Base-by-base conservation (phyloP, 805 yeast genomes). In the Candida odintsovae region DNA sequence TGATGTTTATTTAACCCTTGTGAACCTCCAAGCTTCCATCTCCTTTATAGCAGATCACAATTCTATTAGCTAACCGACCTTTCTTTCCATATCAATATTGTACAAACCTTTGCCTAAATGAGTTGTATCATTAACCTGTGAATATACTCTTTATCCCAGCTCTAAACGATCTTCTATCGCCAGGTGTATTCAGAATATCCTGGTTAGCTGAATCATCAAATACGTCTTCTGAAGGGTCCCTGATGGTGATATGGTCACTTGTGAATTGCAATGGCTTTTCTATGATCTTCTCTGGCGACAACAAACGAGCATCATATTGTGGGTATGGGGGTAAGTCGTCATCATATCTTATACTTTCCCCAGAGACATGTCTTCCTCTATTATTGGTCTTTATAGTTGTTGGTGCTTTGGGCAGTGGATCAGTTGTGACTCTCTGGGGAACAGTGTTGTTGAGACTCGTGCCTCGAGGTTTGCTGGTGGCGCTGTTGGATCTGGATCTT, bases 41-140 rank as follows among this genome's bases (percentile, higher is more conserved):
- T 77, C 8, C 23, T 22, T 6, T 22, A 22, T 6, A 6, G 23
- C 8, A 8, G 5, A 8, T 5, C 8, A 6, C 8, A 22, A 22
- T 11, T 10, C 6, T 29, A 29, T 13, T 13, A 29, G 18, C 13
- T 29, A 29, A 13, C 35, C 18, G 35, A n/a, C 6, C 6, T 16
- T 33, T n/a, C n/a, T 11, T 18, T 16, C 12, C 7, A 8, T 18
- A 16, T n/a, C 6, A 16, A 33, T 33, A 16, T n/a, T n/a, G 35
- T 13, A 15, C n/a, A 25, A 8, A 25, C 28, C 11, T 8, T 25
- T 3, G 28, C 12, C 12, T 4, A 3, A 25, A 8, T 8, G 10
- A 25, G 28, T 28, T 22, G 31, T 28, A 28, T 33, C 36, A n/a
- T 16, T 11, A 33, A 16, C 36, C 20, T 33, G 36, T 16, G 10